Evolutionary conservation across 1,284 basidiomycete species (phyloP), one percentile per base, ranked within the genome.

Genomic region (Sanguinoderma infundibulare): DNA sequence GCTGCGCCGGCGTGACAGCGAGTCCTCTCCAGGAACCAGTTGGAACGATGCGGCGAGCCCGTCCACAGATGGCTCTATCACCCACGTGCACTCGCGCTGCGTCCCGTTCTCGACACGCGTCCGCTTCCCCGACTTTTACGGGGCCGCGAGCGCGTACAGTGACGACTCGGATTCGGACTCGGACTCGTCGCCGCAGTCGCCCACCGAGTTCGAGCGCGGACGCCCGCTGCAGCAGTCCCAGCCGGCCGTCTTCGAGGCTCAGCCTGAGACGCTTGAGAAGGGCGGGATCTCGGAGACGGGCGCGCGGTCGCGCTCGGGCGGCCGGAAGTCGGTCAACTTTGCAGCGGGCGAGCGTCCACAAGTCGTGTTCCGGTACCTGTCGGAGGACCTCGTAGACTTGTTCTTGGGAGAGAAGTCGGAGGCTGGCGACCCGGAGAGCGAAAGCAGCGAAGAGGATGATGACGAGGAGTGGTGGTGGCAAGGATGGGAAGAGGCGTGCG

Each of bases 391-490:
- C 50, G 56, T 68, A 14, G 60, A 52, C 3, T 61, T 64, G 39
- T 64, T 64, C 38, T 39, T 44, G 28, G 64, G 57, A 5, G 64
- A 63, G 28, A 49, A 47, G 22, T 34, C 17, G 40, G 39, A 55
- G 26, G 40, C 24, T 20, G 55, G 28, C 22, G 20, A 26, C 15
- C 49, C 36, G 20, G 50, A 47, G 56, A 40, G 53, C 22, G 24
- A 59, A 59, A 15, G 14, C 49, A 17, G 30, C 32, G 53, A 51
- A n/a, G 62, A 62, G 30, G 57, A 57, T 1, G 60, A 60, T 9
- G 61, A 57, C 30, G 66, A n/a, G n/a, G n/a, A 68, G 53, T 69
- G 68, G 69, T 71, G 67, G 68, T 68, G 67, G 68, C 65, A 61
- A 10, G 69, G 69, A 3, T 70, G 69, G 69, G 69, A 68, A 64